These are phyloP conservation scores for Polygonum maritimum DNA, from an alignment of 148 eudicot genomes.

Conservation along the genomic window DNA sequence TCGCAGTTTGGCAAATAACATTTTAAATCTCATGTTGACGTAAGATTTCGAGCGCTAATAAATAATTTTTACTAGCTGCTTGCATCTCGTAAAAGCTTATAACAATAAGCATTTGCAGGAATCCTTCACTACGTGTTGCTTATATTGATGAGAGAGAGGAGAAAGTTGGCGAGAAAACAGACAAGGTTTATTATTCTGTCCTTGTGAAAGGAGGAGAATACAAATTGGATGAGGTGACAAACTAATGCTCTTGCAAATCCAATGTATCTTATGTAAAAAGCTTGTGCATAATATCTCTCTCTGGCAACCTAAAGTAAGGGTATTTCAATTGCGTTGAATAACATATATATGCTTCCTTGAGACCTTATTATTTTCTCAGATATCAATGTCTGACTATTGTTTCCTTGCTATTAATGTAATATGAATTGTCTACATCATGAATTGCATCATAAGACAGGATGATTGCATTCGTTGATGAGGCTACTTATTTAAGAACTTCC, in stretches of 20 bases:
- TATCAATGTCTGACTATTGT: background rate
- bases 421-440: background rate
- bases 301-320: background rate
- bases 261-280: background rate
- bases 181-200: slow-evolving; percentile 85
- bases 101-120: slow-evolving; percentile 35
- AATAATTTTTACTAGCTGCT: background rate
- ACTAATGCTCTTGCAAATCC: background rate
- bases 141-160: slow-evolving; percentile 93
- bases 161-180: slow-evolving; percentile 41
- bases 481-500: background rate
- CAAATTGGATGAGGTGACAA: slow-evolving; percentile 76
- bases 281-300: background rate
- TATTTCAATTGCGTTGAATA: background rate
- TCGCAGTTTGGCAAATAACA: slow-evolving; percentile 64
- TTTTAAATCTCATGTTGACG: slow-evolving; percentile 83
- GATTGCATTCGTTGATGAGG: background rate
- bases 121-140: slow-evolving; percentile 93
- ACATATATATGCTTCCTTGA: background rate
- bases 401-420: background rate
- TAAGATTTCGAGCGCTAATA: slow-evolving; percentile 21
- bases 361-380: background rate
- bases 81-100: background rate
- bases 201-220: slow-evolving; percentile 84
- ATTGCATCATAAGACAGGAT: background rate